phyloP scores from a whole-genome alignment of 371 early-diverging fungal species.

The Apophysomyces ossiformis region DNA sequence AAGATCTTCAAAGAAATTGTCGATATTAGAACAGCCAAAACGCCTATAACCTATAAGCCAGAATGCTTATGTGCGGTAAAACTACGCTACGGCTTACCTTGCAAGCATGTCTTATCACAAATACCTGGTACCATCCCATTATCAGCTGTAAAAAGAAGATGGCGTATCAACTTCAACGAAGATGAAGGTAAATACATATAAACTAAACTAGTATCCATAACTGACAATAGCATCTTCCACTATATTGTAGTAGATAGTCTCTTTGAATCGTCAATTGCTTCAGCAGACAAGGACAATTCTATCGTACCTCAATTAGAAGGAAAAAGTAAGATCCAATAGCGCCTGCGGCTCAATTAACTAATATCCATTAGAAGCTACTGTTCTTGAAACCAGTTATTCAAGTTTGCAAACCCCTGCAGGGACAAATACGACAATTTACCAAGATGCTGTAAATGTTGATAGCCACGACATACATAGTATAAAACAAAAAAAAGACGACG shows the following conservation, averaged over 20 bases:
- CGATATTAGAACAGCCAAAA: background rate
- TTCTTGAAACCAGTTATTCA: too few relatives aligned
- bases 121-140: background rate
- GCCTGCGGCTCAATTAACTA: too few relatives aligned
- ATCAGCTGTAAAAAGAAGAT: background rate
- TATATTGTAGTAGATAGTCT: background rate
- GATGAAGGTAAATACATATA: background rate
- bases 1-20: background rate
- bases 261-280: background rate
- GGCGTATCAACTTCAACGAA: background rate
- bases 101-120: background rate
- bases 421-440: too few relatives aligned
- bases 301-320: too few relatives aligned
- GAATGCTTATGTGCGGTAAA: background rate
- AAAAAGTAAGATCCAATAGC: too few relatives aligned
- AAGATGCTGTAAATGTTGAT: too few relatives aligned
- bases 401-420: too few relatives aligned
- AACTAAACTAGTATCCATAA: background rate
- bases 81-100: background rate
- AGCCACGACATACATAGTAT: too few relatives aligned
- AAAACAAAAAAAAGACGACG: too few relatives aligned
- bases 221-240: background rate
- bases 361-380: too few relatives aligned
- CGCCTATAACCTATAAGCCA: background rate
- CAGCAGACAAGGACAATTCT: background rate